Base-by-base conservation (phyloP, 192 early-diverging fungal genomes). In the Podila epicladia region DNA sequence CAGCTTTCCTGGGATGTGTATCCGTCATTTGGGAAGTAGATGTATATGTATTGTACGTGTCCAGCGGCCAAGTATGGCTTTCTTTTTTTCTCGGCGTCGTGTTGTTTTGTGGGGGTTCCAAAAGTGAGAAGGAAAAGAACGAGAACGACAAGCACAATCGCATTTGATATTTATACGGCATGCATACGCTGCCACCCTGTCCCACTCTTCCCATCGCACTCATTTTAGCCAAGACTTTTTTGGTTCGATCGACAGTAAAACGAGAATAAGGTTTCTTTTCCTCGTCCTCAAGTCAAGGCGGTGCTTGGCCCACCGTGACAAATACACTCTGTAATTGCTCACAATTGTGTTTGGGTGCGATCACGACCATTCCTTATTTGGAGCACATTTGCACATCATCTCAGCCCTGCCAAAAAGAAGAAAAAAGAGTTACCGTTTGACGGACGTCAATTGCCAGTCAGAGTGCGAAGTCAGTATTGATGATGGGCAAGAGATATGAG, bases 151-250 rank as follows among this genome's bases (percentile, higher is more conserved):
- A 32, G 49, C 15, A 4, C 31, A 20, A 19, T 9, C 1, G 41
- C 8, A 45, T 15, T 45, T 45, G 11, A 45, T 45, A 45, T 45
- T 12, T 17, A 45, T 45, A 6, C 11, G 35, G n/a, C 15, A 35
- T 19, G 60, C 32, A 31, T 20, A 62, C 32, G 32, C 38, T 51
- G 5, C 35, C 35, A 37, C 35, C 35, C 35, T 37, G 35, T 37
- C 35, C 35, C 6, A 11, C 35, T 37, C 35, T 37, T 37, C 35
- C 35, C 35, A 9, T 37, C 35, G 0, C 33, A 35, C 41, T 15
- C 41, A 45, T 45, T 45, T 45, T 45, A 45, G 41, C 41, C 41
- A 45, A 55, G 53, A n/a, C 24, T 55, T 55, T 55, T 55, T 55
- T 24, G 5, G 12, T 55, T 15, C 41, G 41, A 45, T 45, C 41